A percentile compares a stretch with the other conserved stretches of the same genome.
These are phyloP conservation scores for Boletus reticuloceps DNA, from an alignment of 768 basidiomycete species.

Conservation along the genomic window DNA sequence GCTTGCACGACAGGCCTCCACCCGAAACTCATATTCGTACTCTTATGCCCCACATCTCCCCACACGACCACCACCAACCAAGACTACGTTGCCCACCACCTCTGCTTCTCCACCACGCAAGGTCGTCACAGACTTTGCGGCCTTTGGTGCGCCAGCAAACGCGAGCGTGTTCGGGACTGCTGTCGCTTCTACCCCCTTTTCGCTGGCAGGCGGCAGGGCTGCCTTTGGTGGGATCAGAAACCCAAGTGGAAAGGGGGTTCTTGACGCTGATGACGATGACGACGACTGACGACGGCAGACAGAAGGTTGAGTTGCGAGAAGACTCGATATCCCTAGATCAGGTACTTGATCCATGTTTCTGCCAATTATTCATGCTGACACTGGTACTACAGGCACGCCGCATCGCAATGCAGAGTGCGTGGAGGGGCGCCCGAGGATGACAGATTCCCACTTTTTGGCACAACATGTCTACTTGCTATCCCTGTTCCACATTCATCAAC, in stretches of 20 bases:
- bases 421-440: slow-evolving; percentile 68
- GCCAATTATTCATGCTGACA: neutral
- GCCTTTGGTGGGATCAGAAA: slow-evolving; percentile 79
- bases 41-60: slow-evolving; percentile 50
- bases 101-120: slow-evolving; percentile 75
- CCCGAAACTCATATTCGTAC: slow-evolving; percentile 53
- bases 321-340: slow-evolving; percentile 92
- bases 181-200: slow-evolving; percentile 77
- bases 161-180: slow-evolving; percentile 84
- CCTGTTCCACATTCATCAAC: neutral
- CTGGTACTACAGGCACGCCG: slow-evolving; percentile 58
- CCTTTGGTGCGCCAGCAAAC: slow-evolving; percentile 73
- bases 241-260: slow-evolving; percentile 32
- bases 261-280: slow-evolving; percentile 73
- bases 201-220: slow-evolving; percentile 73
- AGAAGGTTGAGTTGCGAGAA: slow-evolving; percentile 75
- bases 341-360: slow-evolving; percentile 41
- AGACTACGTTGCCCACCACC: slow-evolving; percentile 26
- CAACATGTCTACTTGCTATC: neutral
- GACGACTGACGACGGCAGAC: slow-evolving; percentile 63
- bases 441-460: slow-evolving; percentile 9
- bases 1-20: slow-evolving; percentile 59
- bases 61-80: slow-evolving; percentile 41
- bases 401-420: slow-evolving; percentile 88
- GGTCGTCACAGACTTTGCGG: slow-evolving; percentile 84